Evolutionary conservation across 768 basidiomycete genomes (phyloP), one percentile per base, ranked within the genome.

Genomic region (Leucocoprinus sp.): DNA sequence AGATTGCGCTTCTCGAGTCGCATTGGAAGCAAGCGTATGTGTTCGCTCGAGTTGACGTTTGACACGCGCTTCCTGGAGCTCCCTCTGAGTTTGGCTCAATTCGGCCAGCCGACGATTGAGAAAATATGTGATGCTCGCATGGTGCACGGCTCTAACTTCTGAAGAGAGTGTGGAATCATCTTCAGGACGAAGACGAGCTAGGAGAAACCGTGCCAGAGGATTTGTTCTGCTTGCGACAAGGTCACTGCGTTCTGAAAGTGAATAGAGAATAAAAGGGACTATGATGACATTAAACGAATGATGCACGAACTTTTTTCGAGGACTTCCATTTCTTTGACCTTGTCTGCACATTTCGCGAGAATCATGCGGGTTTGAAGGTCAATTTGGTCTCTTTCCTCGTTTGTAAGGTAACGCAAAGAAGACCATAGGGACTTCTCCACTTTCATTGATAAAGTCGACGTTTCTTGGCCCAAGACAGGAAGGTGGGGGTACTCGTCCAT

Each of bases 381-480:
- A 43, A 99, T 88, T 65, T 96, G 91, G 64, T 97, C 93, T 50
- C 93, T 74, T 61, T 99, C 93, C 51, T 89, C 80, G 58, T 97
- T 93, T 7, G 80, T 80, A 5, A 99, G 74, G 55, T 82, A 68
- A 50, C 76, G 78, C 42, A 89, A 68, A 42, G 74, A 74, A 14
- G 71, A 61, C 84, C 84, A 88, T n/a, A 36, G 70, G 66, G 37
- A 73, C 59, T 42, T 66, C 66, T 18, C 58, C 64, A 23, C 27
- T 48, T 27, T 48, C 46, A 29, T 56, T 58, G 37, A 56, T 63
- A 9, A 87, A 56, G 64, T 89, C 82, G 44, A 87, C 64, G 35
- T 60, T 74, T 35, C 75, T 72, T 31, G 64, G 63, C 12, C 69
- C 58, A 55, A 77, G 76, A 22, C 78, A 75, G 17, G 69, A 63